A percentile compares a stretch with the other conserved stretches of the same genome.
Conservation (phyloP, 2,329 filamentous ascomycete genomes). For the Furcasterigmium furcatum region DNA sequence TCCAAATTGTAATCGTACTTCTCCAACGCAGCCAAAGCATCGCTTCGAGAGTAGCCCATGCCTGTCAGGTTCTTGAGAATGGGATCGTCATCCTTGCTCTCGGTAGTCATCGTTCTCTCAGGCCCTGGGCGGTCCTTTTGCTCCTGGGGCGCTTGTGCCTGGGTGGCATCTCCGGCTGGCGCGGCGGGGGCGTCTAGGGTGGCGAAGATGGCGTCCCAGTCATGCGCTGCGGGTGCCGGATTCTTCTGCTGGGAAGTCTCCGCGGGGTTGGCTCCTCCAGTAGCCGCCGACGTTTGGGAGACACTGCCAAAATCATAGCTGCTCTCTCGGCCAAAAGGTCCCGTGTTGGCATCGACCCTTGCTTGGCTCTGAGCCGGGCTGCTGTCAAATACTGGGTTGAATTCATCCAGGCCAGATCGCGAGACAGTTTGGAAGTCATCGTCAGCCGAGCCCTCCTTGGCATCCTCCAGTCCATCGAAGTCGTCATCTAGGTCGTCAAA, state of each 20-base stretch:
- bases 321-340: slow-evolving; percentile 47
- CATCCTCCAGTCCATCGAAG: slow-evolving; percentile 80
- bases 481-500: slow-evolving; percentile 78
- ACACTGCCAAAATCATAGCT: slow-evolving; percentile 57
- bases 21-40: slow-evolving; percentile 78
- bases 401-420: slow-evolving; percentile 69
- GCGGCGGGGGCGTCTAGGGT: slow-evolving; percentile 60
- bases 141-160: slow-evolving; percentile 9
- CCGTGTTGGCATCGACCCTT: slow-evolving; percentile 48
- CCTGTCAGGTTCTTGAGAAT: slow-evolving; percentile 84
- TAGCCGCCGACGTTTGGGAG: slow-evolving; percentile 27
- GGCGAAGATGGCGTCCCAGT: slow-evolving; percentile 95
- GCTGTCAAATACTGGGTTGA: slow-evolving; percentile 80
- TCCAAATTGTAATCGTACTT: slow-evolving; percentile 96
- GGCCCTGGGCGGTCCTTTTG: slow-evolving; percentile 20
- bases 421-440: slow-evolving; percentile 78
- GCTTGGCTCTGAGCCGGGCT: slow-evolving; percentile 51
- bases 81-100: slow-evolving; percentile 83
- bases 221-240: slow-evolving; percentile 55
- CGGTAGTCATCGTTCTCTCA: slow-evolving; percentile 68
- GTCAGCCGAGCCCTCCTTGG: slow-evolving; percentile 75
- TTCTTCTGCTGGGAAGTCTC: slow-evolving; percentile 20
- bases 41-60: slow-evolving; percentile 79
- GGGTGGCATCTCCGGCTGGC: slow-evolving; percentile 16
- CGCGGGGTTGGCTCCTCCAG: slow-evolving; percentile 31